Evolutionary conservation across 192 early-diverging fungal species (phyloP), one percentile per base, ranked within the genome.

Genomic region (Entophlyctis helioformis): DNA sequence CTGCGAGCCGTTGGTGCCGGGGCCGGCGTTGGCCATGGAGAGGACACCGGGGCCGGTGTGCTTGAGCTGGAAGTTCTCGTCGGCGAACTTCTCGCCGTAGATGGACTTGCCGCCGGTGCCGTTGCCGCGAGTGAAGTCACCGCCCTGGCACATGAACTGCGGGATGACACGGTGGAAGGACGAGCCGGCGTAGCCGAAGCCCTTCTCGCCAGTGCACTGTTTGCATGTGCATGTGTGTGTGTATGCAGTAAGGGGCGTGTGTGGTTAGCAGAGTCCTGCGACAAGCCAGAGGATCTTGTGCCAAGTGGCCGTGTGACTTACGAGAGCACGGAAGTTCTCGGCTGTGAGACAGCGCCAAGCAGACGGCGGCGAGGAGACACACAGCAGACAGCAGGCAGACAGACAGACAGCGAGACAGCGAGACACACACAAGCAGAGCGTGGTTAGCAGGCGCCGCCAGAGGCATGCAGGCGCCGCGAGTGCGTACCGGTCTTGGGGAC

Each of bases 261-360:
- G 29, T 31, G 29, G 6, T 8, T 4, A 31, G 29, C 29, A 11
- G 29, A 8, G 6, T 4, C 29, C 29, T 8, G 29, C 29, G 11
- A 11, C 29, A 31, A 11, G 6, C 29, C n/a, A n/a, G n/a, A n/a
- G n/a, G n/a, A n/a, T n/a, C n/a, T n/a, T n/a, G n/a, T n/a, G n/a
- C n/a, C n/a, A n/a, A n/a, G n/a, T 31, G 29, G 29, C 11, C 29
- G 11, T 11, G 4, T 31, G 6, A 31, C 29, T 31, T 31, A 31
- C 29, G 38, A 94, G 77, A 53, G 84, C 85, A 44, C 87, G 84
- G 77, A 96, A 93, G 84, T 97, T 97, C 68, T 97, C 91, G 51
- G 89, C 63, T 27, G 7, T 10, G n/a, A n/a, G n/a, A n/a, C n/a
- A n/a, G n/a, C n/a, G n/a, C n/a, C n/a, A n/a, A n/a, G n/a, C 29